Conservation (phyloP, 2,329 filamentous ascomycete species). For the Aspergillus sp. region DNA sequence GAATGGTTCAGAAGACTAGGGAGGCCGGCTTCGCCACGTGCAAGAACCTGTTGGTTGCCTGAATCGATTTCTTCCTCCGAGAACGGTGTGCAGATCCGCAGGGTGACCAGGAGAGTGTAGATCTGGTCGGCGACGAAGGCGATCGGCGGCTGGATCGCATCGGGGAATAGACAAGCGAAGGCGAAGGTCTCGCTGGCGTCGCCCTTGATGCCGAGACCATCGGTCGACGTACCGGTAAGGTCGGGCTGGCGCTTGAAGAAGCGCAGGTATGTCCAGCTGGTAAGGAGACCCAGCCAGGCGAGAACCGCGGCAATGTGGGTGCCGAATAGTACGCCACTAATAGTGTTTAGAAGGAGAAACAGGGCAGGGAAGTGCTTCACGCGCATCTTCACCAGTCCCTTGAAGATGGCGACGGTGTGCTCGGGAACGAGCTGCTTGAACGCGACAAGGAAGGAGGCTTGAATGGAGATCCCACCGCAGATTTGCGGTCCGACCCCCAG, state of each 20-base stretch:
- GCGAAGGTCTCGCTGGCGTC: conserved; percentile 96
- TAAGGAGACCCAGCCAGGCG: conserved; percentile 75
- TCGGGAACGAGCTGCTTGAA: conserved; percentile 98
- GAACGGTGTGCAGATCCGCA: conserved; percentile 82
- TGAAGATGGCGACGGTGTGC: conserved; percentile 92
- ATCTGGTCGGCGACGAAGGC: conserved; percentile 70
- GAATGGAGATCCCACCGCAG: conserved; percentile 82
- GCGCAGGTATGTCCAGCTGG: conserved; percentile 91
- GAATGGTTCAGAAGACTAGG: conserved; percentile 57
- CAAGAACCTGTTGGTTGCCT: conserved; percentile 67
- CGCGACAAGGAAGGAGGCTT: conserved; percentile 90
- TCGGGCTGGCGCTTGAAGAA: conserved; percentile 76
- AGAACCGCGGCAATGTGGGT: conserved; percentile 78
- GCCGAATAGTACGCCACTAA: conserved; percentile 62
- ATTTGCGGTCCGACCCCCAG: conserved; percentile 59
- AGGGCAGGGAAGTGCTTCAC: conserved; percentile 78
- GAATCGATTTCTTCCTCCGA: conserved; percentile 75
- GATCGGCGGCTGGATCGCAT: conserved; percentile 73
- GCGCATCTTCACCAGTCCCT: conserved; percentile 81
- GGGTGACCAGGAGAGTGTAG: conserved; percentile 69
- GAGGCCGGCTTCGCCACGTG: conserved; percentile 59
- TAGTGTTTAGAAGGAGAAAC: conserved; percentile 68
- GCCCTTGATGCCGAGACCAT: conserved; percentile 64
- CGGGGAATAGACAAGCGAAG: conserved; percentile 93
- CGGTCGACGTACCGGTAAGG: conserved; percentile 53